phyloP scores from a whole-genome alignment of 371 early-diverging fungal genomes.

The Smittium culicis region DNA sequence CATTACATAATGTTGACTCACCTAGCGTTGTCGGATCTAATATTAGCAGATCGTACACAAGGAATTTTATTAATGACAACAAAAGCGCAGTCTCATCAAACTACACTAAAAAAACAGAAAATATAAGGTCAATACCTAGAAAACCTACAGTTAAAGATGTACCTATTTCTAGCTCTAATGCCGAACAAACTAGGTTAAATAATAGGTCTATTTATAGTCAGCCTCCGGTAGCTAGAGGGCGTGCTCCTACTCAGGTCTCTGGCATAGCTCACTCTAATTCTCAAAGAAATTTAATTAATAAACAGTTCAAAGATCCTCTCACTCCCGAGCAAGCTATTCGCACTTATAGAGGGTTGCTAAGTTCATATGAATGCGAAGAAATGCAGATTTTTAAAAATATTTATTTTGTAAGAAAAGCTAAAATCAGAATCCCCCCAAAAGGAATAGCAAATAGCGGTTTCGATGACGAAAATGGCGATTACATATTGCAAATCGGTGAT shows the following conservation, averaged over 20 bases:
- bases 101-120: constrained; percentile 67
- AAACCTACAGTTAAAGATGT: no score
- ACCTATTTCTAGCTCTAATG: no score
- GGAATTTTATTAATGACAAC: constrained; percentile 63
- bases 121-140: no score
- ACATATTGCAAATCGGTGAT: constrained; percentile 75
- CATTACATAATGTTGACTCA: no score
- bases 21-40: constrained; percentile 18
- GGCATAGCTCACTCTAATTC: neutral
- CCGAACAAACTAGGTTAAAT: no score
- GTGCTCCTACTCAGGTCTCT: neutral
- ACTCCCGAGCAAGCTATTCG: neutral
- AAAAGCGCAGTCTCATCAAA: constrained; percentile 56
- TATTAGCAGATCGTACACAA: constrained; percentile 54
- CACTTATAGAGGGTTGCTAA: neutral
- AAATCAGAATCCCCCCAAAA: constrained; percentile 87
- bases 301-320: no score
- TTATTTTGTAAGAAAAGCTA: no score
- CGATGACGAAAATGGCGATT: constrained; percentile 88
- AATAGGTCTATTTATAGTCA: no score
- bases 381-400: constrained; percentile 69
- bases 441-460: constrained; percentile 76
- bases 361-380: constrained; percentile 55
- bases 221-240: no score
- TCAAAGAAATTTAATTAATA: no score